These are phyloP conservation scores for Stentor coeruleus DNA, from an alignment of 73 alveolate species.

Conservation along the genomic window DNA sequence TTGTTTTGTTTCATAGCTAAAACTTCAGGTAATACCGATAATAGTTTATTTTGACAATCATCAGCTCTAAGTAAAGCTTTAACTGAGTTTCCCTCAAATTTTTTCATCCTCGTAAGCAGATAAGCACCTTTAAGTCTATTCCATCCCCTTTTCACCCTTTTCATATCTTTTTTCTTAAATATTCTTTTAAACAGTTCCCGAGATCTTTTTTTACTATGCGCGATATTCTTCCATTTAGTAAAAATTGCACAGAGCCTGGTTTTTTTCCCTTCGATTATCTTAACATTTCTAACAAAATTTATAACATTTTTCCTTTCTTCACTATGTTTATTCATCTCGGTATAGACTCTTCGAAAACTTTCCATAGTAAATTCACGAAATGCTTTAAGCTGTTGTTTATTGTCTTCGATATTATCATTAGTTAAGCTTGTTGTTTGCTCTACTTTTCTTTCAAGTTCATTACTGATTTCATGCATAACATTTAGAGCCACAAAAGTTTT, in stretches of 20 bases:
- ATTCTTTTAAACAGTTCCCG: neutral
- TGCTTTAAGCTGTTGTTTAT: neutral
- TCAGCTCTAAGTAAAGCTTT: constrained; percentile 1
- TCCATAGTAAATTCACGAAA: neutral
- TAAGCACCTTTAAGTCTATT: neutral
- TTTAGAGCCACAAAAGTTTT: neutral
- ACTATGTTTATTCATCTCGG: neutral
- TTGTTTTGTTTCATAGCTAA: neutral
- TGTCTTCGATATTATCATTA: neutral
- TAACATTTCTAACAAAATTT: neutral
- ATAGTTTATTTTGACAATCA: neutral
- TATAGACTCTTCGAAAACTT: neutral
- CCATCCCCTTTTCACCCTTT: neutral
- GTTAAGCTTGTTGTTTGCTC: neutral
- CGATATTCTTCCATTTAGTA: neutral
- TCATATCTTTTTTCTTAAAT: neutral
- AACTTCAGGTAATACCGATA: neutral
- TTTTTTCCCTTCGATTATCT: neutral
- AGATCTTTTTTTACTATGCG: too few relatives aligned
- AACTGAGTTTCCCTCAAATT: neutral
- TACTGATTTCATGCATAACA: neutral
- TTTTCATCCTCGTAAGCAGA: neutral
- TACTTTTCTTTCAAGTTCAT: neutral
- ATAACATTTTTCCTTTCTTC: neutral
- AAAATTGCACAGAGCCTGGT: neutral